Evolutionary conservation across 73 alveolate genomes (phyloP), one percentile per base, ranked within the genome.

Genomic region (Urostyla sp.): DNA sequence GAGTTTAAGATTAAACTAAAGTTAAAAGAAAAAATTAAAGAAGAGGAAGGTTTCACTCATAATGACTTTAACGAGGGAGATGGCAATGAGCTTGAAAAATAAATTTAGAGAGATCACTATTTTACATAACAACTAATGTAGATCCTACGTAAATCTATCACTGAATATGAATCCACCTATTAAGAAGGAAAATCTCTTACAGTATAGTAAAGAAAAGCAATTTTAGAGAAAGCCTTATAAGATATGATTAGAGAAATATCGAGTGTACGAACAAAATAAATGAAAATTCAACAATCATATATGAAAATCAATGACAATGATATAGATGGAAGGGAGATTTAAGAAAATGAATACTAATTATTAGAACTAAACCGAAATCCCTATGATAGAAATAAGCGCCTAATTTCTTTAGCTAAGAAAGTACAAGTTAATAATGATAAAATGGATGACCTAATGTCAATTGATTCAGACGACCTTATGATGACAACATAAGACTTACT

Each of bases 401-500:
- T 73, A 13, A 50, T 48, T 18, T 58, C 20, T 1, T 44, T 73
- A 0, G 67, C 85, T 1, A 18, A 28, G 28, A 54, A 56, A 54
- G 85, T 75, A 1, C 45, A 38, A 8, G 85, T 28, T 10, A 51
- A 73, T 36, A 56, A 51, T 3, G 8, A 52, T 2, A 75, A 59
- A 2, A 16, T 31, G 5, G 57, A 27, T 27, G 73, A 50, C 32
- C 20, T 36, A 18, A n/a, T n/a, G 74, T 52, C 21, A 52, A 73
- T 34, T 23, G 75, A 73, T 20, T 48, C 59, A 16, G 85, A 73
- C 18, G 74, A 48, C n/a, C n/a, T n/a, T 8, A 11, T 63, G 60
- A 63, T 63, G 20, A 63, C 79, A 8, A 63, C 79, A 20, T 40
- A 63, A 63, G 79, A 63, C n/a, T n/a, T n/a, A n/a, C n/a, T n/a